These are phyloP conservation scores for Plantago coronopus DNA, from an alignment of 305 asterid genomes.

Conservation along the genomic window DNA sequence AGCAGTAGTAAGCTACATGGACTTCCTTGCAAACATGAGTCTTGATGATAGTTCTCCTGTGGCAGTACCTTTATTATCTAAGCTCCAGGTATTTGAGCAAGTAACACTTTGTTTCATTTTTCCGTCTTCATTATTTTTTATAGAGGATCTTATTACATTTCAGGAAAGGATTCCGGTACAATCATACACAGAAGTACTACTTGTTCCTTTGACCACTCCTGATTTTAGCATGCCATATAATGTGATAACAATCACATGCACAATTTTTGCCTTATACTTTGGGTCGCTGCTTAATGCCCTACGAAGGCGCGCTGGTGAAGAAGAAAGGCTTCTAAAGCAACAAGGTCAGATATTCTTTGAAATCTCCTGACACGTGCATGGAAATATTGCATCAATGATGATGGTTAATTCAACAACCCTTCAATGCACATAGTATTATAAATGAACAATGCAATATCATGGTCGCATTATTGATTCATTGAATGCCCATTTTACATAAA, in stretches of 20 bases:
- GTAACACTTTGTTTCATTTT: neutral
- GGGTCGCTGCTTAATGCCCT: constrained; percentile 90
- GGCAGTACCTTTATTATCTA: constrained; percentile 55
- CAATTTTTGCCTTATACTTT: constrained; percentile 86
- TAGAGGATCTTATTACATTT: constrained; percentile 23
- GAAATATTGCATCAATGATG: neutral
- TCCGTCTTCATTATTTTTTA: neutral
- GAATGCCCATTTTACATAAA: too few species aligned
- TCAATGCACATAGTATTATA: neutral
- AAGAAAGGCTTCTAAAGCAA: constrained; percentile 61
- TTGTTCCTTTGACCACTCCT: constrained; percentile 97
- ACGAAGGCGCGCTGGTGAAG: constrained; percentile 79
- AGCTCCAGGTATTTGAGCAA: constrained; percentile 57
- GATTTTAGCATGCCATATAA: constrained; percentile 99
- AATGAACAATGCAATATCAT: neutral
- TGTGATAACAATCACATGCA: constrained; percentile 95
- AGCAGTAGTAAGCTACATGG: constrained; percentile 64
- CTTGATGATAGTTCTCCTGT: constrained; percentile 41
- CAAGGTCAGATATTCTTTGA: constrained; percentile 42
- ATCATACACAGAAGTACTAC: constrained; percentile 84
- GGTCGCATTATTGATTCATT: too few species aligned
- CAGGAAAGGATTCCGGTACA: constrained; percentile 59
- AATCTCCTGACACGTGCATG: constrained; percentile 4
- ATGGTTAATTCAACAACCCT: neutral
- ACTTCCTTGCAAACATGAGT: constrained; percentile 48